phyloP scores from a whole-genome alignment of 1,139 yeast genomes.

The Debaryomyces sp. region DNA sequence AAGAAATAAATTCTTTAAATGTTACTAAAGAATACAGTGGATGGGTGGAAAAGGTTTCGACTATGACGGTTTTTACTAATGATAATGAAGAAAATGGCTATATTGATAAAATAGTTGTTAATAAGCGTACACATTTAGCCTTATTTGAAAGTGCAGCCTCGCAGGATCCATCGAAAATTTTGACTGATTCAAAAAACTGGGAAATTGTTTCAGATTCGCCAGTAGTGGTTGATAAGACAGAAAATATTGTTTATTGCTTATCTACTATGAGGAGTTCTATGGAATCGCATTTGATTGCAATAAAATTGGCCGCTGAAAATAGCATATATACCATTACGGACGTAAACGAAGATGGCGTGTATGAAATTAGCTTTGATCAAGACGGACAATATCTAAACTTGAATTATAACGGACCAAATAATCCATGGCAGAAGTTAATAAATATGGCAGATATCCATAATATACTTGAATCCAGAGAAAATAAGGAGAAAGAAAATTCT shows the following conservation, averaged over 20 bases:
- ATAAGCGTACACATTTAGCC: slow-evolving; percentile 70
- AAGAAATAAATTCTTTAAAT: slow-evolving; percentile 29
- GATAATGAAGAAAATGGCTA: slow-evolving; percentile 55
- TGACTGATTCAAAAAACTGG: slow-evolving; percentile 65
- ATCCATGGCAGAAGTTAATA: slow-evolving; percentile 68
- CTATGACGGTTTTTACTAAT: slow-evolving; percentile 31
- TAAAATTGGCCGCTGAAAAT: slow-evolving; percentile 20
- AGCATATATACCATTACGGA: slow-evolving; percentile 23
- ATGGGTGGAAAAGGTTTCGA: slow-evolving; percentile 52
- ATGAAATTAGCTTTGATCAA: slow-evolving; percentile 47
- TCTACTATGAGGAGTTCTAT: slow-evolving; percentile 50
- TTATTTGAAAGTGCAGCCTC: slow-evolving; percentile 56
- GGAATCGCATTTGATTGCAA: slow-evolving; percentile 34
- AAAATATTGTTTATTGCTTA: slow-evolving; percentile 60
- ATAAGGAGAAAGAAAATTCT: slow-evolving; percentile 6
- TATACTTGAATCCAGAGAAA: slow-evolving; percentile 13
- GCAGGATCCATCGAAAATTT: slow-evolving; percentile 43
- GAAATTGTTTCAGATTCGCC: slow-evolving; percentile 63
- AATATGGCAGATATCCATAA: slow-evolving; percentile 40
- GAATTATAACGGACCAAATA: slow-evolving; percentile 61
- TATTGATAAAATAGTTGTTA: slow-evolving; percentile 68
- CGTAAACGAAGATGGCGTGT: slow-evolving; percentile 30
- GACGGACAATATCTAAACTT: slow-evolving; percentile 59
- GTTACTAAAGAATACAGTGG: slow-evolving; percentile 53
- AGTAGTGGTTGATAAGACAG: slow-evolving; percentile 54